A percentile compares a stretch with the other conserved stretches of the same genome.
phyloP scores from a whole-genome alignment of 176 grass and related monocot species.

The Aegilops umbellulata region DNA sequence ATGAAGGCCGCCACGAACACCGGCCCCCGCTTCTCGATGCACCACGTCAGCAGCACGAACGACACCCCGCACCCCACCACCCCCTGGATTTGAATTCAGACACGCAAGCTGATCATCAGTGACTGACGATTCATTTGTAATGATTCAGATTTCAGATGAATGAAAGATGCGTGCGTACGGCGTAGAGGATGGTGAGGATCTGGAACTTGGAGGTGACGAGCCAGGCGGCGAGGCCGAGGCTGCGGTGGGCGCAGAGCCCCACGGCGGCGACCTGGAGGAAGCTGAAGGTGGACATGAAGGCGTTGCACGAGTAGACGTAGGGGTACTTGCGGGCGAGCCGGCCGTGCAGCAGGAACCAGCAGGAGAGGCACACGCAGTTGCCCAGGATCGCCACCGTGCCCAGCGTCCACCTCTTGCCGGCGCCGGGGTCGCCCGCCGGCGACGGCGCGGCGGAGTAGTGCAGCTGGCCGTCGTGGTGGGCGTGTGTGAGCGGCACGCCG shows the following conservation, averaged over 20 bases:
- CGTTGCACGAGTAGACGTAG: constrained; percentile 79
- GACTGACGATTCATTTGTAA: not conserved
- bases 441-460: not conserved
- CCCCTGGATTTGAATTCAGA: constrained; percentile 39
- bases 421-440: not conserved
- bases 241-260: constrained; percentile 56
- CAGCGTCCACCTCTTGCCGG: constrained; percentile 54
- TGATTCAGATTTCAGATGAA: not conserved
- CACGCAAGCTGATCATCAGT: not conserved
- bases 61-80: constrained; percentile 75
- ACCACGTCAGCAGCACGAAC: constrained; percentile 83
- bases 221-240: constrained; percentile 54
- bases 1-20: constrained; percentile 93
- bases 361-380: constrained; percentile 65
- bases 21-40: constrained; percentile 74
- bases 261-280: constrained; percentile 74
- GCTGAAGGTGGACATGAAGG: constrained; percentile 66
- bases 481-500: constrained; percentile 47
- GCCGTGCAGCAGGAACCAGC: constrained; percentile 80
- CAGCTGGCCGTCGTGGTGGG: not conserved
- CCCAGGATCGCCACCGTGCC: constrained; percentile 69
- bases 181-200: constrained; percentile 64
- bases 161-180: constrained; percentile 21
- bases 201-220: constrained; percentile 56
- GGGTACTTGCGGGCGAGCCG: constrained; percentile 75